These are phyloP conservation scores for Chytriomyces sp. DNA, from an alignment of 192 early-diverging fungal species.

Conservation along the genomic window DNA sequence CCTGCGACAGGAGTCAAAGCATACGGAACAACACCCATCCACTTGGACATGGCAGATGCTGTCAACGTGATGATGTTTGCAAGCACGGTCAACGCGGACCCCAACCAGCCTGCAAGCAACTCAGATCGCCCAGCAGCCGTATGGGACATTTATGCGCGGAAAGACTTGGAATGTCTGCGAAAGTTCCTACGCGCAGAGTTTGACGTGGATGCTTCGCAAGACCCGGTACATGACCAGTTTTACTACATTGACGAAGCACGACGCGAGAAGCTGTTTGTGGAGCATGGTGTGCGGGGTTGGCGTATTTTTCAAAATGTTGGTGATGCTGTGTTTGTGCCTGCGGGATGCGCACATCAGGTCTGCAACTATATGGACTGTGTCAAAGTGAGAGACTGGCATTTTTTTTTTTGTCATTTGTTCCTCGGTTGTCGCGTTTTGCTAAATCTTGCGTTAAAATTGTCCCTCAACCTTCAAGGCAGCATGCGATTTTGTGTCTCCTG, in stretches of 20 bases:
- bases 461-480: constrained; percentile 12
- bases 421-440: no score
- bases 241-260: constrained; percentile 61
- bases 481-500: constrained; percentile 39
- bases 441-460: no score
- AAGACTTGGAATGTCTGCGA: constrained; percentile 45
- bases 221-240: constrained; percentile 73
- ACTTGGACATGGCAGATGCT: constrained; percentile 81
- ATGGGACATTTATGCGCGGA: constrained; percentile 68
- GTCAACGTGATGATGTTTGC: constrained; percentile 77
- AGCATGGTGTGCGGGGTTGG: constrained; percentile 53
- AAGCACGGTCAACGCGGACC: not conserved
- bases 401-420: no score
- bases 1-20: constrained; percentile 40
- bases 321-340: constrained; percentile 79
- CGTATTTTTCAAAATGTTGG: constrained; percentile 71
- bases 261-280: constrained; percentile 44
- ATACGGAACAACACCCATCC: constrained; percentile 73
- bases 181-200: not conserved
- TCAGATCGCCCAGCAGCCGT: constrained; percentile 48
- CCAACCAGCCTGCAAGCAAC: not conserved
- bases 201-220: constrained; percentile 26
- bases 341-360: constrained; percentile 55
- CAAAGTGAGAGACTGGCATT: not conserved
- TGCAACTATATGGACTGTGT: constrained; percentile 32